Evolutionary conservation across 805 yeast species (phyloP).

Genomic region (Komagataella ulmi): DNA sequence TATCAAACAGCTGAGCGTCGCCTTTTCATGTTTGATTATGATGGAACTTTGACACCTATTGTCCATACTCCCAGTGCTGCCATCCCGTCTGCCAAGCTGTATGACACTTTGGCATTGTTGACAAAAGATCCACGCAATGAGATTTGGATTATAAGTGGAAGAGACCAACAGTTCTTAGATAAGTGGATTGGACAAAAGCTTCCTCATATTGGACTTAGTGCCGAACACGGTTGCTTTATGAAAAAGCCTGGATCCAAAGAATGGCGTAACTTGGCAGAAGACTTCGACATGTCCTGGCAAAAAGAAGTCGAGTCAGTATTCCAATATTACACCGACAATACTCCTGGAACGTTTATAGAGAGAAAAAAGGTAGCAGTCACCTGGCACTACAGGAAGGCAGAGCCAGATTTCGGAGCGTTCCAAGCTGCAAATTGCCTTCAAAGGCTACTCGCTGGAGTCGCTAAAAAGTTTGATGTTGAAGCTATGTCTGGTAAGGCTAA

Average conservation of each 20-base stretch:
- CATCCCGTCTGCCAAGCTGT: slow-evolving; percentile 70
- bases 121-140: slow-evolving; percentile 69
- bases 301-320: slow-evolving; percentile 63
- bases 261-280: slow-evolving; percentile 81
- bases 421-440: slow-evolving; percentile 68
- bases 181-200: slow-evolving; percentile 70
- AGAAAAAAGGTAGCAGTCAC: slow-evolving; percentile 87
- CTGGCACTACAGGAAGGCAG: slow-evolving; percentile 95
- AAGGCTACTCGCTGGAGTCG: slow-evolving; percentile 47
- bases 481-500: slow-evolving; percentile 97
- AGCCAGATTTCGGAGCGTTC: slow-evolving; percentile 83
- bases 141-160: slow-evolving; percentile 92
- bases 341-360: slow-evolving; percentile 85
- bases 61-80: slow-evolving; percentile 98
- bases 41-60: slow-evolving; percentile 94
- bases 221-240: slow-evolving; percentile 96
- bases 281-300: slow-evolving; percentile 92
- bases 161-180: slow-evolving; percentile 84
- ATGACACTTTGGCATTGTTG: slow-evolving; percentile 42
- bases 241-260: slow-evolving; percentile 46
- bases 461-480: slow-evolving; percentile 64
- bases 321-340: slow-evolving; percentile 64
- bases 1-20: slow-evolving; percentile 55
- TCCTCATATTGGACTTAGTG: slow-evolving; percentile 65
- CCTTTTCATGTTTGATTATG: slow-evolving; percentile 86